These are phyloP conservation scores for Sindora glabra DNA, from an alignment of 306 rosid genomes.

Conservation along the genomic window DNA sequence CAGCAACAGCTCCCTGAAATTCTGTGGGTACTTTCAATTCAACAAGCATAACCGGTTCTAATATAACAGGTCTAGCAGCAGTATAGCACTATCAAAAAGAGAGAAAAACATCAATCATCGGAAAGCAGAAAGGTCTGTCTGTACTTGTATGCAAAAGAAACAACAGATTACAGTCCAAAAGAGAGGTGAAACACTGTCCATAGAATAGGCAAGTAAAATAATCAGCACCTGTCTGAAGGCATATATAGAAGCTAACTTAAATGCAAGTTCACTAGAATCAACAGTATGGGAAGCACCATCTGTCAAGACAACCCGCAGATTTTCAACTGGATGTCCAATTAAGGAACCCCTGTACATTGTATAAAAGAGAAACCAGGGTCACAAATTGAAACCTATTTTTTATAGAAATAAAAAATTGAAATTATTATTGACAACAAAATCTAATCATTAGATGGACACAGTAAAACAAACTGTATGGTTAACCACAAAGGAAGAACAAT, in stretches of 20 bases:
- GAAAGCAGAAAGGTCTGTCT: not conserved
- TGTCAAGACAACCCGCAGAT: conserved; percentile 65
- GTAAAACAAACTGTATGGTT: not conserved
- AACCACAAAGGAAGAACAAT: too few species aligned
- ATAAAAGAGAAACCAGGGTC: conserved; percentile 13
- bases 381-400: not conserved
- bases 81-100: conserved; percentile 65
- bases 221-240: conserved; percentile 85
- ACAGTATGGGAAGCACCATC: conserved; percentile 98
- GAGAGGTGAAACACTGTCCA: conserved; percentile 1
- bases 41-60: conserved; percentile 97
- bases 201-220: not conserved
- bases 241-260: conserved; percentile 90
- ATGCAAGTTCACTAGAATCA: conserved; percentile 99
- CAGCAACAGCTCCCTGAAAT: conserved; percentile 95
- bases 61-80: conserved; percentile 76
- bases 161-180: not conserved
- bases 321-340: conserved; percentile 97
- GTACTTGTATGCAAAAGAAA: not conserved
- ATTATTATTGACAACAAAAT: not conserved
- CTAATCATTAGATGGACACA: not conserved
- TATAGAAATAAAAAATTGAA: not conserved
- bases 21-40: conserved; percentile 96
- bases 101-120: conserved; percentile 6
- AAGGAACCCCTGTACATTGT: conserved; percentile 83